A percentile compares a stretch with the other conserved stretches of the same genome.
Evolutionary conservation across 1,284 basidiomycete species (phyloP).

Genomic region (Ceratobasidium theobromae): DNA sequence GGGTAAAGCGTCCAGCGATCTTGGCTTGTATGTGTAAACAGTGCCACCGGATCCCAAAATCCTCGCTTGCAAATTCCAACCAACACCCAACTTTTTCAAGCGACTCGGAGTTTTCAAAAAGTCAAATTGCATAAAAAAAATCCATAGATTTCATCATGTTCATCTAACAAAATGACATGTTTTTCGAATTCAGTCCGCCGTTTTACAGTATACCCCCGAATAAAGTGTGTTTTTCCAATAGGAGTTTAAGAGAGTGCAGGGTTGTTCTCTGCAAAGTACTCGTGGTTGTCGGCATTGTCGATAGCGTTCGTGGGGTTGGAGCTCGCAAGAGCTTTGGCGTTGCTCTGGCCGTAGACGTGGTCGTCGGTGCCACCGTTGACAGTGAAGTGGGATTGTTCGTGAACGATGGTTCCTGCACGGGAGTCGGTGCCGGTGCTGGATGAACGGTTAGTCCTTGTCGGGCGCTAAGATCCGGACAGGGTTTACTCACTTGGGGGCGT

Average conservation of each 20-base stretch:
- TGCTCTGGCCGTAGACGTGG: constrained; percentile 28
- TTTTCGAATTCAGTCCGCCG: not conserved
- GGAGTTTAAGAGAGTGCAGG: constrained; percentile 27
- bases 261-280: constrained; percentile 33
- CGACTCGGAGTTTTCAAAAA: not conserved
- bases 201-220: not conserved
- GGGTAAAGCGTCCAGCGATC: too few relatives aligned
- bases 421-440: constrained; percentile 32
- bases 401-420: constrained; percentile 32
- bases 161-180: not conserved
- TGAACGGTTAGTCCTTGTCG: not conserved
- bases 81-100: too few relatives aligned
- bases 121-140: not conserved
- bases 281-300: constrained; percentile 28
- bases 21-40: too few relatives aligned
- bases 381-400: constrained; percentile 34
- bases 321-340: constrained; percentile 19
- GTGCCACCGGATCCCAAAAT: too few relatives aligned
- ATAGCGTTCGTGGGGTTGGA: constrained; percentile 14
- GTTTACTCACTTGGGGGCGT: constrained; percentile 28
- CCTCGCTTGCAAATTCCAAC: too few relatives aligned
- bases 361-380: constrained; percentile 30
- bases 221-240: not conserved
- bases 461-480: not conserved
- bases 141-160: not conserved